These are phyloP conservation scores for Acanthamoeba culbertsoni DNA, from an alignment of 208 protist species.

Conservation along the genomic window DNA sequence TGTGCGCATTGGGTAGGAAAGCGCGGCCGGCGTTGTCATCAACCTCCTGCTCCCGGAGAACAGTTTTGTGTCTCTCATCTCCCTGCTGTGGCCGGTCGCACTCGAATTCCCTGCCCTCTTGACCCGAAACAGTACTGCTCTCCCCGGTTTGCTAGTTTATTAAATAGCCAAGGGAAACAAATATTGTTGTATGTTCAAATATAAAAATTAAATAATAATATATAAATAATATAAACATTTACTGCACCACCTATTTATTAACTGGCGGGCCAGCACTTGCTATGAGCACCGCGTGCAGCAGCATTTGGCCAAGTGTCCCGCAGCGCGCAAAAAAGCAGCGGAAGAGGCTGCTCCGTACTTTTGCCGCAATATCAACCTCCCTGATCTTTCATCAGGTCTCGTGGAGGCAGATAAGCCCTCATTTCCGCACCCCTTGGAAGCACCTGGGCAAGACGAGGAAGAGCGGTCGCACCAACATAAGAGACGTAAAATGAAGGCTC, in stretches of 20 bases:
- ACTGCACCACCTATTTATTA: neutral
- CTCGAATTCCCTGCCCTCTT: neutral
- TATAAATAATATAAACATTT: no score
- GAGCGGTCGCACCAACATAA: neutral
- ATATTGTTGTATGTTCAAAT: neutral
- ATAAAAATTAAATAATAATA: no score
- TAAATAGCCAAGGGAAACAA: no score
- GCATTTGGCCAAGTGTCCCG: neutral
- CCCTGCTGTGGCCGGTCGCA: neutral
- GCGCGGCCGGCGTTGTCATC: neutral
- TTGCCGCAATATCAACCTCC: neutral
- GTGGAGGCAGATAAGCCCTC: no score
- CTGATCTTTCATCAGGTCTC: neutral
- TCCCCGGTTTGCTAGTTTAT: no score
- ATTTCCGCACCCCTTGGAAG: no score
- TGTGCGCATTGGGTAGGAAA: neutral
- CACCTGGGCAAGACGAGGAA: neutral
- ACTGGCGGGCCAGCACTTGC: neutral
- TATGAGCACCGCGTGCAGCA: neutral
- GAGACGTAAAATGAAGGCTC: neutral
- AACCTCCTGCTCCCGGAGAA: neutral
- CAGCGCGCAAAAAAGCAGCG: neutral
- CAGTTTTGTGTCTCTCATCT: neutral
- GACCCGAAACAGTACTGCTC: neutral
- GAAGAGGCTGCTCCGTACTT: neutral